Evolutionary conservation across 202 grass and related monocot species (phyloP).

Genomic region (Musa balbisiana): DNA sequence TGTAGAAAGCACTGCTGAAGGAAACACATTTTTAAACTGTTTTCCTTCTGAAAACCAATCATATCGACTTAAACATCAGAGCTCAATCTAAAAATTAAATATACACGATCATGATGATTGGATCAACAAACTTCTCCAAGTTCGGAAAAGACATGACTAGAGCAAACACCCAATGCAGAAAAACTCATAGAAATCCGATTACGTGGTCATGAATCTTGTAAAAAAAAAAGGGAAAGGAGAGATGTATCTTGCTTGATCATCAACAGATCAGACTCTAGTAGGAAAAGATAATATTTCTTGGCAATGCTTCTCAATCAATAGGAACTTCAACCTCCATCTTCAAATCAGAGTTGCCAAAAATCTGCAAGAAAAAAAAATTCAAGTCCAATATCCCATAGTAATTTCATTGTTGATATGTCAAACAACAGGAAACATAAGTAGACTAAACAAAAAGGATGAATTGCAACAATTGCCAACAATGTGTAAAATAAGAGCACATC

Average conservation of each 20-base stretch:
- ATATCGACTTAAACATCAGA: no score
- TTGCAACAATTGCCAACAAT: neutral
- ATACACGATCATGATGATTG: neutral
- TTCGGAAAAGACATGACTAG: neutral
- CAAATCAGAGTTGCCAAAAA: conserved; percentile 14
- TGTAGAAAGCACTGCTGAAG: neutral
- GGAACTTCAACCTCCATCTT: conserved; percentile 26
- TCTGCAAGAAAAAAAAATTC: neutral
- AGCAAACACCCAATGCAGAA: neutral
- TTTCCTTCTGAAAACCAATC: no score
- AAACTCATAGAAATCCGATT: neutral
- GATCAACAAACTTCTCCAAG: neutral
- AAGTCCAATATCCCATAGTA: neutral
- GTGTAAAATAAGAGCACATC: neutral
- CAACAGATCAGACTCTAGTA: neutral
- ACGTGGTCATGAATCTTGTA: neutral
- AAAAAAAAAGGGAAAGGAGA: neutral
- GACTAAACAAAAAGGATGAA: neutral
- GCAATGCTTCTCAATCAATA: conserved; percentile 10
- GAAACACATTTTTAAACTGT: neutral
- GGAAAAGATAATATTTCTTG: neutral
- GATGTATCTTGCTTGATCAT: neutral
- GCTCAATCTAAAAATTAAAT: neutral
- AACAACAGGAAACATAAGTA: neutral
- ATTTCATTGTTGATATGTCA: neutral